Evolutionary conservation across 192 early-diverging fungal species (phyloP), one percentile per base, ranked within the genome.

Genomic region (Coemansia sp.): DNA sequence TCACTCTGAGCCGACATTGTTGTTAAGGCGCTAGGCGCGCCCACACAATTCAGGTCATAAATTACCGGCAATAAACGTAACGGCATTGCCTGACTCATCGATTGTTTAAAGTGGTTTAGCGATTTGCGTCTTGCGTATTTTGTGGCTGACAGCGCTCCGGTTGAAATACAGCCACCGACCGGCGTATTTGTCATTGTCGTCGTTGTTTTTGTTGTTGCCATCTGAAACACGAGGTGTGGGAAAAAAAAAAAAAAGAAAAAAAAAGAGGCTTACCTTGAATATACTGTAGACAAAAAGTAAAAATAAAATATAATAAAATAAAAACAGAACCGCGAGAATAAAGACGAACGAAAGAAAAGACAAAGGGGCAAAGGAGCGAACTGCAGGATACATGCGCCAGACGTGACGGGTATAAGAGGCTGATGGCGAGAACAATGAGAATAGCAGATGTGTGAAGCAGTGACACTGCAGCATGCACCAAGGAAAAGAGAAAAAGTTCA

Each of bases 131-230:
- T 13, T 18, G 59, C 34, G 18, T 18, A 10, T 16, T n/a, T 36
- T 61, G 33, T 61, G 59, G 33, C 59, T 20, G n/a, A 61, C 5
- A 38, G 27, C 59, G 15, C 31, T 61, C 34, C 59, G 59, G 59
- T 16, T 61, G 59, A 61, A 61, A 61, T 61, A 61, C 18, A 61
- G 59, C 34, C 59, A 36, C 33, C 10, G 1, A 0, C 59, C 59
- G 59, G 59, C 59, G 38, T 61, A 61, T 38, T 38, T 33, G 29
- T 51, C 20, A 51, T 51, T 51, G 47, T 51, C 47, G 47, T 51
- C 47, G 47, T 51, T 29, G 34, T 33, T 61, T 33, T 33, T 61
- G 59, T 36, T 61, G 33, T 61, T 61, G 34, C 18, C 33, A 22
- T 38, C 59, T 18, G 34, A 38, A 61, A 38, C 15, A 33, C 15